Base-by-base conservation (phyloP, 1,284 basidiomycete species). In the Ganoderma lingzhi region DNA sequence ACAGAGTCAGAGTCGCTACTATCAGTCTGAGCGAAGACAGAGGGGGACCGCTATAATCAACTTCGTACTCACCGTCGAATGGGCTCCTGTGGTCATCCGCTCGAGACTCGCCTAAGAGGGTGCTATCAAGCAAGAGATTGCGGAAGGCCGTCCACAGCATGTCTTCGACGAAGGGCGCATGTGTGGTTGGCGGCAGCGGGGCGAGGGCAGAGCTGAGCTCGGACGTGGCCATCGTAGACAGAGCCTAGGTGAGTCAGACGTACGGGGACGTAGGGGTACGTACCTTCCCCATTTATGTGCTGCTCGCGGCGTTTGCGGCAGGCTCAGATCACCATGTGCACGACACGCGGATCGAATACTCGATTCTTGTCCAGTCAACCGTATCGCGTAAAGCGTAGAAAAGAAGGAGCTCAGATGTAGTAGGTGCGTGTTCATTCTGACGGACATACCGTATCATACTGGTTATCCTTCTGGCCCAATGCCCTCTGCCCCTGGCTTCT, bases 121-220 rank as follows among this genome's bases (percentile, higher is more conserved):
- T 41, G 39, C 10, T 66, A 6, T 61, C 63, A 17, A 70, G 48
- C 53, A 67, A 67, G 62, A 75, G 74, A 35, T 75, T 72, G 53
- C 39, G 10, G 39, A 41, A 41, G 39, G 39, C 0, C 12, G 39
- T 41, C 72, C 76, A 37, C 61, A 77, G 68, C 62, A 74, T 73
- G 19, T 68, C 55, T 23, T 45, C 66, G 19, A 41, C 19, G 15
- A 58, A 60, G 14, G 23, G 58, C 2, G 51, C 19, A 35, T 45
- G 60, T 14, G 35, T n/a, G 39, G 35, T 32, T 32, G 48, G 39
- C 30, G 39, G 60, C 37, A 39, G n/a, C 15, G 19, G n/a, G 30
- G 35, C 12, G 8, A 35, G 32, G 14, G 19, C 1, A 8, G 56
- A 35, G 19, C 10, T 23, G 56, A 59, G 19, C 9, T 59, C 19